Percentiles rank a stretch among this genome's conserved stretches.
Conservation (phyloP, 176 grass and related monocot species). For the Otatea glauca region DNA sequence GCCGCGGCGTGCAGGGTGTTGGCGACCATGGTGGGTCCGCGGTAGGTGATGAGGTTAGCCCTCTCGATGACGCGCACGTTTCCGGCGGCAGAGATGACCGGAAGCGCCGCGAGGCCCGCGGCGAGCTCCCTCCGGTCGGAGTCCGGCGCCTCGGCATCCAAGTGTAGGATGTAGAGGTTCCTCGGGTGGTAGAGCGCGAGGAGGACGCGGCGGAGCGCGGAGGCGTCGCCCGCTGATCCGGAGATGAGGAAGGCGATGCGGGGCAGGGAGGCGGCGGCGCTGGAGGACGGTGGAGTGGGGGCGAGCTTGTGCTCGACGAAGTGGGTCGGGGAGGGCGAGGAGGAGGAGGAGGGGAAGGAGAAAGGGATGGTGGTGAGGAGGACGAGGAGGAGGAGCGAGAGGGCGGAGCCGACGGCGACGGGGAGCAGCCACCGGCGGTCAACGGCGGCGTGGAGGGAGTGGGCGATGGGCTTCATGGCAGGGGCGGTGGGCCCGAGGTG, state of each 20-base stretch:
- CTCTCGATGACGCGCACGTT: constrained; percentile 59
- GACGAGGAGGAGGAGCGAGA: constrained; percentile 50
- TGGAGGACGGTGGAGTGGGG: constrained; percentile 17
- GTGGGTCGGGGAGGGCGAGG: constrained; percentile 37
- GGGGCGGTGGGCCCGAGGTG: background rate
- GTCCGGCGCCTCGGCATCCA: constrained; percentile 58
- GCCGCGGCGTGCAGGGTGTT: constrained; percentile 73
- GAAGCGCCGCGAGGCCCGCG: constrained; percentile 37
- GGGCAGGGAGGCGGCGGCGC: constrained; percentile 10
- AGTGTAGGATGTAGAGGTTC: constrained; percentile 70
- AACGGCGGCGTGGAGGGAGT: constrained; percentile 36
- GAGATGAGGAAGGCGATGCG: constrained; percentile 68
- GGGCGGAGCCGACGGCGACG: constrained; percentile 42
- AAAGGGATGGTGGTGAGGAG: constrained; percentile 45
- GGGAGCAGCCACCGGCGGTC: constrained; percentile 62
- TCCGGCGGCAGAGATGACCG: constrained; percentile 25
- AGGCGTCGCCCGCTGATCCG: constrained; percentile 51
- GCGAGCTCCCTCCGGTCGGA: constrained; percentile 43
- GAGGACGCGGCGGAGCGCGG: constrained; percentile 54
- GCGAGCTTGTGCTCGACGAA: constrained; percentile 73
- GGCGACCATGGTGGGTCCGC: constrained; percentile 67
- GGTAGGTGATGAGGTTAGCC: constrained; percentile 68
- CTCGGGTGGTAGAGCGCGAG: constrained; percentile 68
- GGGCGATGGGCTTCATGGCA: constrained; percentile 47
- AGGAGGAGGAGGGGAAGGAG: constrained; percentile 13